A percentile compares a stretch with the other conserved stretches of the same genome.
Conservation (phyloP, 2,329 filamentous ascomycete species). For the Pezicula neosporulosa region DNA sequence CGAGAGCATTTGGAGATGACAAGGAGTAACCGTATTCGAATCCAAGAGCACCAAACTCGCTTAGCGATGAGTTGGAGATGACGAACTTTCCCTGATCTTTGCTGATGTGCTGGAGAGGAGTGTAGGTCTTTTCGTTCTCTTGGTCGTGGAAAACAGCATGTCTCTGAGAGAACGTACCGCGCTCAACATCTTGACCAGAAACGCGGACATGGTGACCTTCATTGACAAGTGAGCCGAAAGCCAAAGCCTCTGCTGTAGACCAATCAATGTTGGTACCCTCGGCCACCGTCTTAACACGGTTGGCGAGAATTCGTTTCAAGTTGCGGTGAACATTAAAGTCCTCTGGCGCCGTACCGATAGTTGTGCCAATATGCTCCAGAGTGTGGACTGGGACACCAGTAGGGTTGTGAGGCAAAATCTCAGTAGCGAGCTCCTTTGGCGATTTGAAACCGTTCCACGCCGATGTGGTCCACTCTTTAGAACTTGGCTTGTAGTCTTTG, state of each 20-base stretch:
- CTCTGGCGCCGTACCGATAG: conserved; percentile 76
- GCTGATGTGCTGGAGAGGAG: conserved; percentile 83
- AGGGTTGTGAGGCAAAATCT: conserved; percentile 87
- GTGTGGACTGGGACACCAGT: conserved; percentile 74
- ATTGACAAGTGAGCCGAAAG: conserved; percentile 84
- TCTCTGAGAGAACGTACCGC: conserved; percentile 98
- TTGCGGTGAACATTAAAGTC: conserved; percentile 90
- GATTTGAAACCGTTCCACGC: conserved; percentile 99
- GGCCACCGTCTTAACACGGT: conserved; percentile 84
- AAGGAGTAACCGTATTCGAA: conserved; percentile 99
- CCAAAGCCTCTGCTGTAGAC: conserved; percentile 93
- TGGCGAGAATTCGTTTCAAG: conserved; percentile 89
- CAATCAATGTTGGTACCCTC: conserved; percentile 97
- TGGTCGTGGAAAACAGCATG: conserved; percentile 98
- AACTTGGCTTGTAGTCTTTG: conserved; percentile 94
- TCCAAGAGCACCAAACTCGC: conserved; percentile 71
- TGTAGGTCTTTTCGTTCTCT: conserved; percentile 89
- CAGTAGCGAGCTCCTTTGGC: conserved; percentile 92
- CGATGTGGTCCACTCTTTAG: conserved; percentile 97
- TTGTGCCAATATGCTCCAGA: conserved; percentile 77
- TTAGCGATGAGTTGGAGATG: conserved; percentile 91
- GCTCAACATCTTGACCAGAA: conserved; percentile 97
- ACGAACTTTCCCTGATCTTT: conserved; percentile 94
- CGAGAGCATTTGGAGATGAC: conserved; percentile 91
- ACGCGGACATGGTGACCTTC: conserved; percentile 98